Conservation (phyloP, 495 filamentous ascomycete species). For the Pseudomonodictys pantanalensis region DNA sequence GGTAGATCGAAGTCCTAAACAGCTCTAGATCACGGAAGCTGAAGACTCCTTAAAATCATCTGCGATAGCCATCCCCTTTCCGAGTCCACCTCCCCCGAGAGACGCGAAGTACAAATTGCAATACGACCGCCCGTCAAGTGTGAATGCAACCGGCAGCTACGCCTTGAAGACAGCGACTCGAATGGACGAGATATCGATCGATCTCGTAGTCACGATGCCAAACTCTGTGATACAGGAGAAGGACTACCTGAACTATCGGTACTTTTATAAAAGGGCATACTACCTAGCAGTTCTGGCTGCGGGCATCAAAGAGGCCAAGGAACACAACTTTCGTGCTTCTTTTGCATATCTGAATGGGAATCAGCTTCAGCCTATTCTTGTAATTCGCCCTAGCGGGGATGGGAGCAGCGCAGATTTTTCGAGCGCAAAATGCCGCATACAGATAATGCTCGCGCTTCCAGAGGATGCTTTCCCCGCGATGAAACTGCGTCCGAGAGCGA, state of each 20-base stretch:
- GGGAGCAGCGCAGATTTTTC: constrained; percentile 29
- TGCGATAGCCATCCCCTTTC: constrained; percentile 73
- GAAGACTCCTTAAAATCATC: constrained; percentile 64
- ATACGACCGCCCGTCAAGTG: constrained; percentile 69
- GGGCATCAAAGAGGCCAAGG: constrained; percentile 57
- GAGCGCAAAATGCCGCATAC: constrained; percentile 57
- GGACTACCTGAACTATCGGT: constrained; percentile 88
- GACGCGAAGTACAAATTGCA: constrained; percentile 76
- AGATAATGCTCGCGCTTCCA: constrained; percentile 72
- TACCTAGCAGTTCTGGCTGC: constrained; percentile 79
- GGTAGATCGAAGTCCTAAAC: constrained; percentile 1
- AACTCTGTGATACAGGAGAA: constrained; percentile 79
- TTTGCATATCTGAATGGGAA: constrained; percentile 76
- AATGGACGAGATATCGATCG: constrained; percentile 58
- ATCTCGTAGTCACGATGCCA: constrained; percentile 86
- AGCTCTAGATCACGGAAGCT: constrained; percentile 60
- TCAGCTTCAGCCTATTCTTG: constrained; percentile 67
- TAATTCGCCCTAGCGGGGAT: constrained; percentile 47
- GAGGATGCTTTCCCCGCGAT: constrained; percentile 61
- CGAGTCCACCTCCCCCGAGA: constrained; percentile 67
- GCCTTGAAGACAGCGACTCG: constrained; percentile 69
- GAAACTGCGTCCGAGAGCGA: constrained; percentile 68
- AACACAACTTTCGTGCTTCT: constrained; percentile 52
- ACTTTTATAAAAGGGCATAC: constrained; percentile 92
- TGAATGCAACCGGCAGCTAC: constrained; percentile 90